Base-by-base conservation (phyloP, 164 flowering plant genomes). In the Kingdonia uniflora region DNA sequence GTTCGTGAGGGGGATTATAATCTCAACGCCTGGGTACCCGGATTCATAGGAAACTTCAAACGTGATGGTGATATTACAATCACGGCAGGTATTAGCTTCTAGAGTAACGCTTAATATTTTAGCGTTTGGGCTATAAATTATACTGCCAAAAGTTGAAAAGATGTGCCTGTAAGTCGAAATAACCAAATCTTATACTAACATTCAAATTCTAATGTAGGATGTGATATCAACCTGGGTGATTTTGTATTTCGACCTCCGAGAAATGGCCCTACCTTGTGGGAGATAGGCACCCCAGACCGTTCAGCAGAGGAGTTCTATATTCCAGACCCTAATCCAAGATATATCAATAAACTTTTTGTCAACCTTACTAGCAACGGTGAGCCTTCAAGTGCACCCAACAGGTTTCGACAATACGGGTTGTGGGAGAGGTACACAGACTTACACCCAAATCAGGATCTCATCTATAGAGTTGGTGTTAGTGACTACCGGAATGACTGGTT, bases 201-300 rank as follows among this genome's bases (percentile, higher is more conserved):
- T 13, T 48, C 22, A 21, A 14, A n/a, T 37, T 33, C 13, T 57
- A 16, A 24, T 26, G n/a, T 76, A 90, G 95, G 89, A 41, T 59
- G 66, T 56, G 59, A 69, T 10, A 68, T 71, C 33, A 73, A 70
- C 29, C 19, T 85, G 67, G 83, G 86, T 42, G 71, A 73, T 48
- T 57, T 85, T 12, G 71, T 78, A 2, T 82, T 68, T 54, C 68
- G 70, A 52, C 89, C 96, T 25, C 87, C 85, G 37, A 78, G 97
- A 67, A 67, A 70, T 63, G 96, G 95, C 0, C 89, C 87, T 0
- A 87, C 87, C 2, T 26, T 87, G 46, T 90, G 96, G 97, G 97
- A 90, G 68, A 90, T 90, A 4, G 95, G 96, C 37, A 17, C 74
- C 37, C 97, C 95, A 17, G 95, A 87, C 61, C 85, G 97, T 33